Evolutionary conservation across 2,329 filamentous ascomycete genomes (phyloP).

Genomic region (Beauveria sp.): DNA sequence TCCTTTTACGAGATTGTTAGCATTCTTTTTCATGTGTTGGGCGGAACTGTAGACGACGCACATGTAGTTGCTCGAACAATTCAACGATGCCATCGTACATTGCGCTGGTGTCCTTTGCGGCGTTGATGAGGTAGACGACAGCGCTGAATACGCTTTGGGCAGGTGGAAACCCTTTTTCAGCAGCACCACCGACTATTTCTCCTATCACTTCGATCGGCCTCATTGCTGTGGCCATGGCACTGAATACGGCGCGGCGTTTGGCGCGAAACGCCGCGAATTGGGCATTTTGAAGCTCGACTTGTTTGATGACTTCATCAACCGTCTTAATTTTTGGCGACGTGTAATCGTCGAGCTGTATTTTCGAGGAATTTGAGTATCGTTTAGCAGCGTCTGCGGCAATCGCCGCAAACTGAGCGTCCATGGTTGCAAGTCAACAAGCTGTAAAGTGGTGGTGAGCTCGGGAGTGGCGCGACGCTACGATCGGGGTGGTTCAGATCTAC

Average conservation of each 20-base stretch:
- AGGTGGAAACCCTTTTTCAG: constrained; percentile 32
- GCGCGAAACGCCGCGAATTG: constrained; percentile 30
- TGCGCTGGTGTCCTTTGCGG: constrained; percentile 36
- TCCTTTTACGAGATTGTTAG: constrained; percentile 21
- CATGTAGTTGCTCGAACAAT: constrained; percentile 34
- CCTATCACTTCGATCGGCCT: constrained; percentile 33
- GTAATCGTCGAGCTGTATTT: constrained; percentile 24
- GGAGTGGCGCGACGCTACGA: constrained; percentile 5
- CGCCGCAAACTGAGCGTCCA: constrained; percentile 17
- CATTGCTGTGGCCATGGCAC: constrained; percentile 24
- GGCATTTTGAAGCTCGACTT: constrained; percentile 28
- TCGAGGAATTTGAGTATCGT: constrained; percentile 23
- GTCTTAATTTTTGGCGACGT: constrained; percentile 25
- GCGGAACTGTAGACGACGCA: constrained; percentile 12
- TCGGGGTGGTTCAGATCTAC: background rate
- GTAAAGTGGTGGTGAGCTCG: background rate
- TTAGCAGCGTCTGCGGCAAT: constrained; percentile 29
- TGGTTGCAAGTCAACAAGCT: background rate
- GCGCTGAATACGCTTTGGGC: constrained; percentile 35
- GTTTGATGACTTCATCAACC: constrained; percentile 24
- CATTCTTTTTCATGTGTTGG: background rate
- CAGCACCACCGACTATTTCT: constrained; percentile 28
- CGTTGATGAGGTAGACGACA: constrained; percentile 34
- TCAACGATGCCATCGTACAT: constrained; percentile 38
- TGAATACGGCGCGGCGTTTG: constrained; percentile 27